Evolutionary conservation across 2,329 filamentous ascomycete genomes (phyloP).

Genomic region (Aureobasidium lini): DNA sequence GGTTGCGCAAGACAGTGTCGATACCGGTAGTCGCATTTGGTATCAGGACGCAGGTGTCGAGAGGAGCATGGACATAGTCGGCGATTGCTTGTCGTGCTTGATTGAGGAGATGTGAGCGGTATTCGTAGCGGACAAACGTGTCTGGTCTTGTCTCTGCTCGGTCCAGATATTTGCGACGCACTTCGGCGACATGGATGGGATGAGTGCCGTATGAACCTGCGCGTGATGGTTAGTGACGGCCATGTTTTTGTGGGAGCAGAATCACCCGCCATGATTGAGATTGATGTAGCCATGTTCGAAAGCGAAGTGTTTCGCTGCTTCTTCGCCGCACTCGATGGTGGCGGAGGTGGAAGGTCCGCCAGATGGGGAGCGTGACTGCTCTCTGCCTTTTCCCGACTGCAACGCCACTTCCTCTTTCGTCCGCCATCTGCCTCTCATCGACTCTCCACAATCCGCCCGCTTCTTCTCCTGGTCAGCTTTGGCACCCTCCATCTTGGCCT

Average conservation of each 20-base stretch:
- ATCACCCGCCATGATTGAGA: background rate
- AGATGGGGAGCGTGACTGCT: too few species aligned
- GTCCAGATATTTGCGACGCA: slow-evolving; percentile 59
- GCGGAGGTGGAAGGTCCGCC: background rate
- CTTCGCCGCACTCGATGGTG: background rate
- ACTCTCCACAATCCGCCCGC: too few species aligned
- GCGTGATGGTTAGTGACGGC: background rate
- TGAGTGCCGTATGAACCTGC: slow-evolving; percentile 72
- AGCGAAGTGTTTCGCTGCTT: background rate
- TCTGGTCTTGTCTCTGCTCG: slow-evolving; percentile 63
- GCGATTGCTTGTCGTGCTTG: slow-evolving; percentile 58
- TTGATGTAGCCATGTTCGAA: background rate
- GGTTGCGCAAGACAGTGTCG: slow-evolving; percentile 71
- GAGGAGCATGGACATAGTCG: slow-evolving; percentile 56
- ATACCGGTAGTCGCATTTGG: slow-evolving; percentile 72
- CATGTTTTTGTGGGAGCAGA: background rate
- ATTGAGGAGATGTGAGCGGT: slow-evolving; percentile 52
- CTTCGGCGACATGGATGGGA: slow-evolving; percentile 54
- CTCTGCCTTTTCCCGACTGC: too few species aligned
- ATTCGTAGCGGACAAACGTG: slow-evolving; percentile 64
- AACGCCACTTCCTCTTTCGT: too few species aligned
- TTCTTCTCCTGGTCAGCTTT: background rate
- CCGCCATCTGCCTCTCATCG: too few species aligned
- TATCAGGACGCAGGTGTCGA: slow-evolving; percentile 65
- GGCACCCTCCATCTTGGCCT: too few species aligned